These are phyloP conservation scores for Laguncularia racemosa DNA, from an alignment of 345 rosid species.

Conservation along the genomic window DNA sequence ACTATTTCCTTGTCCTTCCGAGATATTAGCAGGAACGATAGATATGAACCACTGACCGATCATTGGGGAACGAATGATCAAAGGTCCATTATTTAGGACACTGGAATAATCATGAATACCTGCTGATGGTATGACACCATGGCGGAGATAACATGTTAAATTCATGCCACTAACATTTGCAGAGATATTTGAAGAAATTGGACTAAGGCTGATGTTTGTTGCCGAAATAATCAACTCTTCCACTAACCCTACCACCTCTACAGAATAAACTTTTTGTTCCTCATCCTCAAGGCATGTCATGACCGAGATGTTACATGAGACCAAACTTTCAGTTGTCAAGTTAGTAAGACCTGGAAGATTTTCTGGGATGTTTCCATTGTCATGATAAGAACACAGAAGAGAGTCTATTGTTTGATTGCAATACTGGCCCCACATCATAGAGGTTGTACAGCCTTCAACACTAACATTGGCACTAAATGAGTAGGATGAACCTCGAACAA, in stretches of 20 bases:
- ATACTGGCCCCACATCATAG: constrained; percentile 70
- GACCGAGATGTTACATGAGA: constrained; percentile 52
- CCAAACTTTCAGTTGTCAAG: constrained; percentile 27
- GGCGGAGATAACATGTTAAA: constrained; percentile 62
- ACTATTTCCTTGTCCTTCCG: constrained; percentile 26
- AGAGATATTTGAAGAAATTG: constrained; percentile 24
- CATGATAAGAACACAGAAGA: constrained; percentile 54
- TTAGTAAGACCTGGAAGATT: constrained; percentile 17
- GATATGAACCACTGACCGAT: constrained; percentile 80
- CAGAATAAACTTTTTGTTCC: constrained; percentile 53
- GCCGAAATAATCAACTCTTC: constrained; percentile 52
- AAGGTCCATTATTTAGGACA: constrained; percentile 41
- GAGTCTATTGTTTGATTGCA: constrained; percentile 76
- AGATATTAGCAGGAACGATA: constrained; percentile 38
- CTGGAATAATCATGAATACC: constrained; percentile 64
- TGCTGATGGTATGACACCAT: constrained; percentile 69
- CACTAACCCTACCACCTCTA: constrained; percentile 51
- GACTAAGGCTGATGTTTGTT: constrained; percentile 24
- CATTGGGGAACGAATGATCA: constrained; percentile 58
- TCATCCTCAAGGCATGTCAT: constrained; percentile 43
- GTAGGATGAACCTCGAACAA: constrained; percentile 53
- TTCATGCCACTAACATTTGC: constrained; percentile 19
- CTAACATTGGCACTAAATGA: constrained; percentile 76
- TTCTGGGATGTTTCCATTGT: constrained; percentile 20
- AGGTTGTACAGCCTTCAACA: constrained; percentile 76